Conservation (phyloP, 2,329 filamentous ascomycete species). For the Colletotrichum musicola region DNA sequence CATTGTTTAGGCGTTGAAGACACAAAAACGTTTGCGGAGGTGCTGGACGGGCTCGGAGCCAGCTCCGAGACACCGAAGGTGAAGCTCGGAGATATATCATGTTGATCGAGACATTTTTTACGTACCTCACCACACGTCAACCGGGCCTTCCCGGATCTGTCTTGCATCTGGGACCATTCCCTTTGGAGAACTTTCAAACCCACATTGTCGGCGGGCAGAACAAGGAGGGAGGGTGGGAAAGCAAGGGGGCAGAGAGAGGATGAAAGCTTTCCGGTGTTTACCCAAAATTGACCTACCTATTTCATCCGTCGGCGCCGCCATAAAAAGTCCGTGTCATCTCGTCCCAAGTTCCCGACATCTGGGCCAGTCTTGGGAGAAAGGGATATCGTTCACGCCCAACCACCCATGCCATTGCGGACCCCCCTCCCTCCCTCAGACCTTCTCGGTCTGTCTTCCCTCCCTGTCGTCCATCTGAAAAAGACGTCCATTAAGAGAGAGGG, state of each 20-base stretch:
- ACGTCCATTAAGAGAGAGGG: not conserved
- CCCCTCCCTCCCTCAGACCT: not conserved
- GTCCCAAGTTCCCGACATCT: constrained; percentile 19
- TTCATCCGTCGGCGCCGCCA: not conserved
- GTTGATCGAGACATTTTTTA: constrained; percentile 14
- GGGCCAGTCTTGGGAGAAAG: not conserved
- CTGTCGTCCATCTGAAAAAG: constrained; percentile 8
- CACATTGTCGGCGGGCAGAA: constrained; percentile 1
- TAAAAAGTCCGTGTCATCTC: constrained; percentile 3
- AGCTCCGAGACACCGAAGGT: constrained; percentile 26
- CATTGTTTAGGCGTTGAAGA: not conserved
- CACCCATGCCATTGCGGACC: not conserved
- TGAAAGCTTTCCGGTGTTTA: not conserved
- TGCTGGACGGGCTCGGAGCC: constrained; percentile 2
- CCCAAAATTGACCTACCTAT: not conserved
- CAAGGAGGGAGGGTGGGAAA: too few relatives aligned
- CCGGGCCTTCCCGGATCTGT: constrained; percentile 15
- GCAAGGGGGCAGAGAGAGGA: not conserved
- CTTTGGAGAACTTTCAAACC: not conserved
- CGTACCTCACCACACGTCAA: not conserved
- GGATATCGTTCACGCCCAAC: not conserved
- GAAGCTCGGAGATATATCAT: constrained; percentile 22
- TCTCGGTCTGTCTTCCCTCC: not conserved
- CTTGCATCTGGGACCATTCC: not conserved
- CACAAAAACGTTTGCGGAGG: not conserved